Conservation (phyloP, 1,284 basidiomycete genomes). For the Trametes pubescens region DNA sequence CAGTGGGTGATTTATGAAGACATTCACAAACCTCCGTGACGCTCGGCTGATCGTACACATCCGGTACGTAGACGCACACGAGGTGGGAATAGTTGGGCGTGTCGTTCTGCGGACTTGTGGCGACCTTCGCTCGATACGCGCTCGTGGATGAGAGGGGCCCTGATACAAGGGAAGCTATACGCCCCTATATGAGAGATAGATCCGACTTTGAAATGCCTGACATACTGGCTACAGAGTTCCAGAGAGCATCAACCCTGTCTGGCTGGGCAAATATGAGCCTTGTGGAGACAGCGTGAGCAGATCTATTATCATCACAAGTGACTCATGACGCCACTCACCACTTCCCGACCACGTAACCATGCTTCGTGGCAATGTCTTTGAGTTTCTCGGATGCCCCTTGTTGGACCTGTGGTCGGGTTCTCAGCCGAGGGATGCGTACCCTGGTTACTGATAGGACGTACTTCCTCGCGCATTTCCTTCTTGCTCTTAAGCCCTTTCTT, state of each 20-base stretch:
- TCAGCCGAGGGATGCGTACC: not conserved
- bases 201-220: not conserved
- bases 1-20: not conserved
- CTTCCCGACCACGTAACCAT: conserved; percentile 67
- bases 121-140: conserved; percentile 65
- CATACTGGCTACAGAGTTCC: conserved; percentile 64
- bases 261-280: conserved; percentile 71
- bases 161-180: conserved; percentile 63
- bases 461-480: conserved; percentile 75
- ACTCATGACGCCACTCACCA: conserved; percentile 52
- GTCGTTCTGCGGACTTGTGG: conserved; percentile 63
- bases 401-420: conserved; percentile 54
- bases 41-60: conserved; percentile 69
- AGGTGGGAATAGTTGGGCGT: conserved; percentile 63
- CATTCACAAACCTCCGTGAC: conserved; percentile 57
- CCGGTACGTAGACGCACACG: conserved; percentile 75
- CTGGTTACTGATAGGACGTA: conserved; percentile 37
- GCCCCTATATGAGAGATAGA: not conserved
- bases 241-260: conserved; percentile 68
- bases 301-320: not conserved
- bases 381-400: conserved; percentile 62
- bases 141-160: conserved; percentile 66
- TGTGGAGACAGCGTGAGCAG: conserved; percentile 3
- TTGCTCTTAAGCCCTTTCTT: conserved; percentile 76
- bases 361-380: conserved; percentile 61